These are phyloP conservation scores for Haplographium delicatum DNA, from an alignment of 495 filamentous ascomycete species.

Conservation along the genomic window DNA sequence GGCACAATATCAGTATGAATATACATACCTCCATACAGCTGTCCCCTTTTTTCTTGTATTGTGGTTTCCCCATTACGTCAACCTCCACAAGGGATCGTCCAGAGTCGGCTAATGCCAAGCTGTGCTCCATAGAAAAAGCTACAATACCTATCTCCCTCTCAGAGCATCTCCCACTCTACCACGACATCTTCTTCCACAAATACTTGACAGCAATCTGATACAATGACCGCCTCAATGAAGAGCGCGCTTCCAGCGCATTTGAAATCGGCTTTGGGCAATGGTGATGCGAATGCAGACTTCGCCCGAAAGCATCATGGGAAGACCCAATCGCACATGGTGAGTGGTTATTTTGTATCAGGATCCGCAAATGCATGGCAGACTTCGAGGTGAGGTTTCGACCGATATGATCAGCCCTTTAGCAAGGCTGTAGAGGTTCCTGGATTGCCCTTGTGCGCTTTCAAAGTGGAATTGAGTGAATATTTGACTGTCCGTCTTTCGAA, in stretches of 20 bases:
- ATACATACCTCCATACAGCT: neutral
- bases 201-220: neutral
- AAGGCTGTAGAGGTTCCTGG: neutral
- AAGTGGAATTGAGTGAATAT: neutral
- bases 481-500: neutral
- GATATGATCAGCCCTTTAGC: slow-evolving; percentile 1
- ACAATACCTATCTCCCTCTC: neutral
- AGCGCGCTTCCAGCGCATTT: slow-evolving; percentile 76
- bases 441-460: neutral
- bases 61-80: no score
- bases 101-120: neutral
- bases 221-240: slow-evolving; percentile 65
- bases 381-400: neutral
- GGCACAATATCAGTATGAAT: no score
- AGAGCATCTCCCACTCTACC: neutral
- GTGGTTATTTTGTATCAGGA: slow-evolving; percentile 34
- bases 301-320: slow-evolving; percentile 84
- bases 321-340: slow-evolving; percentile 92
- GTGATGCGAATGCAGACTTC: slow-evolving; percentile 46
- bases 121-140: neutral
- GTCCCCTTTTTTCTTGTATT: neutral
- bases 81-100: neutral
- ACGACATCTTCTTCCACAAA: neutral
- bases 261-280: slow-evolving; percentile 50
- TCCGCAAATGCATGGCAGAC: neutral